phyloP scores from a whole-genome alignment of 169 alveolate species.

The Cryptosporidium muris region DNA sequence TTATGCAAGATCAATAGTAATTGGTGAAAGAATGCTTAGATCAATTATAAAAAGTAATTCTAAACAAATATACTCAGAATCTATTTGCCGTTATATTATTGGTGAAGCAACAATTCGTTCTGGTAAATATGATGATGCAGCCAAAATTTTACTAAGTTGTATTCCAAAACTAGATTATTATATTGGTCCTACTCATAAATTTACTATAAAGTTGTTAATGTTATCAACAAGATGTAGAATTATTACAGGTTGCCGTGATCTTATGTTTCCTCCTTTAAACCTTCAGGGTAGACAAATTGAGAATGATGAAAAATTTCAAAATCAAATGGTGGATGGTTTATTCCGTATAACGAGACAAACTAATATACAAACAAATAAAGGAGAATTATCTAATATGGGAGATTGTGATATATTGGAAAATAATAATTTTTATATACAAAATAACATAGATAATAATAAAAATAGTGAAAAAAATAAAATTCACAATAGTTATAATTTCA shows the following conservation, averaged over 20 bases:
- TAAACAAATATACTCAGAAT: constrained; percentile 48
- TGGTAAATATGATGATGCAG: constrained; percentile 57
- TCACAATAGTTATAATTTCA: background rate
- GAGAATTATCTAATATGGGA: background rate
- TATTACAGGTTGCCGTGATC: constrained; percentile 53
- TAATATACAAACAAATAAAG: background rate
- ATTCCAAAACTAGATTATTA: constrained; percentile 55
- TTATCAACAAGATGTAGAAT: constrained; percentile 67
- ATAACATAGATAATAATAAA: background rate
- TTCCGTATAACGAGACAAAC: constrained; percentile 31
- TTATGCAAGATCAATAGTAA: constrained; percentile 50
- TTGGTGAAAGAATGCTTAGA: constrained; percentile 66
- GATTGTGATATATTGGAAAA: constrained; percentile 1
- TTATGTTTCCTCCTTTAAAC: constrained; percentile 71
- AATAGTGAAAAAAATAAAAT: background rate
- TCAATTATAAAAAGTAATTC: constrained; percentile 52
- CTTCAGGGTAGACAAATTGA: constrained; percentile 62
- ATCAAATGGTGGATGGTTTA: constrained; percentile 63
- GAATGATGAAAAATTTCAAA: constrained; percentile 40
- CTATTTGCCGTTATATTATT: constrained; percentile 58
- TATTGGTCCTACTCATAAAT: constrained; percentile 68
- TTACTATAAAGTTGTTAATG: constrained; percentile 60
- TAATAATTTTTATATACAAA: background rate
- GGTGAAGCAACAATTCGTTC: constrained; percentile 71
- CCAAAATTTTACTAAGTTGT: constrained; percentile 40